Conservation (phyloP, 2,329 filamentous ascomycete species). For the Xylogone sp. region DNA sequence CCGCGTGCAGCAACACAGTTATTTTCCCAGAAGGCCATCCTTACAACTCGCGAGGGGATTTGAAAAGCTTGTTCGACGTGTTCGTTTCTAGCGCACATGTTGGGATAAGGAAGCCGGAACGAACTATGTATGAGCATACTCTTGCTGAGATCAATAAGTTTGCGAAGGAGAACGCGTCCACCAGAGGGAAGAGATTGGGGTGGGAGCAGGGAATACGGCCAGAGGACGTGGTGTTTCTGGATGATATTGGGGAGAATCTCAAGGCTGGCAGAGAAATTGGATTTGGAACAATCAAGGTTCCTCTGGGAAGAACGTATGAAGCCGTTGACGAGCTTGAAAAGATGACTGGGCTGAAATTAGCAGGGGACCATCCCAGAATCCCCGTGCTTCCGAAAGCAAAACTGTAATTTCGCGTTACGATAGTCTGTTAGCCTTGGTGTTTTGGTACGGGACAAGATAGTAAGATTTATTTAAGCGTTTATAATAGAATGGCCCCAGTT, state of each 20-base stretch:
- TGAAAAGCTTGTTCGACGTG: constrained; percentile 73
- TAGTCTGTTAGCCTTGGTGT: background rate
- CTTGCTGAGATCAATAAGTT: constrained; percentile 62
- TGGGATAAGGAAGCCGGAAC: constrained; percentile 83
- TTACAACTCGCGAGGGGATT: constrained; percentile 51
- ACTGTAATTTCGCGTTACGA: background rate
- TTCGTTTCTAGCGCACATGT: constrained; percentile 86
- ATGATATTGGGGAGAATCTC: constrained; percentile 86
- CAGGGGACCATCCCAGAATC: constrained; percentile 23
- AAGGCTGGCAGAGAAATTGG: constrained; percentile 73
- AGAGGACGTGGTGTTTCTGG: constrained; percentile 77
- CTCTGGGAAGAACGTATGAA: constrained; percentile 70
- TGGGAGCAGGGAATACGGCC: constrained; percentile 52
- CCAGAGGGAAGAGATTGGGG: constrained; percentile 36
- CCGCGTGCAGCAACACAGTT: constrained; percentile 85
- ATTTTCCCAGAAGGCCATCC: constrained; percentile 79
- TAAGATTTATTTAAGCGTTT: background rate
- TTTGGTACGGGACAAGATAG: background rate
- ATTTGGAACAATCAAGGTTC: constrained; percentile 81
- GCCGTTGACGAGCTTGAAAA: constrained; percentile 79
- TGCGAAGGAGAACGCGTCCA: constrained; percentile 46
- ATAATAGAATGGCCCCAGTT: background rate
- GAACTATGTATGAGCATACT: constrained; percentile 73
- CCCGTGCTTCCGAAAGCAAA: constrained; percentile 12
- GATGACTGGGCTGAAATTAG: constrained; percentile 63